Evolutionary conservation across 768 basidiomycete genomes (phyloP).

Genomic region (Trametes sanguinea): DNA sequence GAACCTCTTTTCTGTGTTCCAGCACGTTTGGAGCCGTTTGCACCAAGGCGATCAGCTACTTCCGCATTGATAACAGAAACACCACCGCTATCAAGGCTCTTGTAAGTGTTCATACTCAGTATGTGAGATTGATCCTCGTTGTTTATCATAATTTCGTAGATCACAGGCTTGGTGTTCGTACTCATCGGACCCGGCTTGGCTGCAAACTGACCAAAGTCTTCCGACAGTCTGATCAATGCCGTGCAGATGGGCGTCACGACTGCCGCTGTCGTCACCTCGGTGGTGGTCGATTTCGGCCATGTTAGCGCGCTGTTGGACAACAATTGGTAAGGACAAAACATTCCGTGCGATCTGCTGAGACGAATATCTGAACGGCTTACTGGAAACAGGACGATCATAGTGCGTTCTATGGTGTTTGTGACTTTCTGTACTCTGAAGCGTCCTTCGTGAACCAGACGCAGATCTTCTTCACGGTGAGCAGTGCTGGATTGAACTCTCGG

Average conservation of each 20-base stretch:
- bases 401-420: too few relatives aligned
- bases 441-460: too few relatives aligned
- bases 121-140: not conserved
- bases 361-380: too few relatives aligned
- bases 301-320: not conserved
- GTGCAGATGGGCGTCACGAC: constrained; percentile 7
- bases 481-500: too few relatives aligned
- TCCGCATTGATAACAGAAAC: not conserved
- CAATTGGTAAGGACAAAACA: not conserved
- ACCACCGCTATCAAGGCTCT: not conserved
- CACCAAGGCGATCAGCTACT: constrained; percentile 6
- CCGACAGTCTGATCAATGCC: not conserved
- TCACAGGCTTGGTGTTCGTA: constrained; percentile 6
- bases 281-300: not conserved
- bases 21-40: constrained; percentile 11
- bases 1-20: too few relatives aligned
- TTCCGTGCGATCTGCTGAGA: too few relatives aligned
- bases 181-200: not conserved
- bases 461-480: too few relatives aligned
- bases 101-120: not conserved
- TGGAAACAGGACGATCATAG: too few relatives aligned
- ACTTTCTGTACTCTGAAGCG: too few relatives aligned
- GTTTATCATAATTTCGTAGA: not conserved
- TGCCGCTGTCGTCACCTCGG: not conserved
- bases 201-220: not conserved